phyloP scores from a whole-genome alignment of 2,329 filamentous ascomycete genomes.

The Botryotinia convoluta region DNA sequence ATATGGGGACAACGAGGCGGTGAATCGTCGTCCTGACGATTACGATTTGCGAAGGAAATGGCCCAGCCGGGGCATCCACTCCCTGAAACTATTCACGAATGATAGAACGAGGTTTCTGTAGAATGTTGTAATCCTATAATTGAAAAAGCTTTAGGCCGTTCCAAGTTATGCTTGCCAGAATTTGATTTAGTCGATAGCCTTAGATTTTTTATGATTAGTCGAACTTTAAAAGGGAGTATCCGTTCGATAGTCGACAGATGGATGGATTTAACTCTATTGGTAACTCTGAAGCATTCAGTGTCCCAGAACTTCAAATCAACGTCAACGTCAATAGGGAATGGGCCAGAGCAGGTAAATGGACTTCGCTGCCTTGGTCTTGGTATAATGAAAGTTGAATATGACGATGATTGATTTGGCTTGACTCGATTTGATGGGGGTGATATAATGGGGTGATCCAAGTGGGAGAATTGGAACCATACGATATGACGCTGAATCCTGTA shows the following conservation, averaged over 20 bases:
- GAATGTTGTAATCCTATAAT: background rate
- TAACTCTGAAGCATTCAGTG: background rate
- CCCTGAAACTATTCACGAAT: slow-evolving; percentile 12
- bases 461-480: slow-evolving; percentile 12
- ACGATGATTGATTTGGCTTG: background rate
- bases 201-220: slow-evolving; percentile 16
- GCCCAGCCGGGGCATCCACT: slow-evolving; percentile 15
- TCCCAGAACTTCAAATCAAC: slow-evolving; percentile 8
- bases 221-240: slow-evolving; percentile 13
- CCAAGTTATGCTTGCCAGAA: background rate
- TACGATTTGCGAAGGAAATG: slow-evolving; percentile 15
- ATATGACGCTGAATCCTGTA: slow-evolving; percentile 18
- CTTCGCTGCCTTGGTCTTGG: slow-evolving; percentile 2
- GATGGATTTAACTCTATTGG: background rate
- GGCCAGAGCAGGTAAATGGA: background rate
- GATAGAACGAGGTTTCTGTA: slow-evolving; percentile 5
- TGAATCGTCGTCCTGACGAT: slow-evolving; percentile 20
- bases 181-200: slow-evolving; percentile 6
- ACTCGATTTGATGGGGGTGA: background rate
- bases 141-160: slow-evolving; percentile 6
- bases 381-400: slow-evolving; percentile 2
- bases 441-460: slow-evolving; percentile 6
- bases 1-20: slow-evolving; percentile 14
- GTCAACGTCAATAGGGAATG: background rate
- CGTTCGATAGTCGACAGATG: slow-evolving; percentile 8